These are phyloP conservation scores for Camellia japonica DNA, from an alignment of 148 eudicot species.

Conservation along the genomic window DNA sequence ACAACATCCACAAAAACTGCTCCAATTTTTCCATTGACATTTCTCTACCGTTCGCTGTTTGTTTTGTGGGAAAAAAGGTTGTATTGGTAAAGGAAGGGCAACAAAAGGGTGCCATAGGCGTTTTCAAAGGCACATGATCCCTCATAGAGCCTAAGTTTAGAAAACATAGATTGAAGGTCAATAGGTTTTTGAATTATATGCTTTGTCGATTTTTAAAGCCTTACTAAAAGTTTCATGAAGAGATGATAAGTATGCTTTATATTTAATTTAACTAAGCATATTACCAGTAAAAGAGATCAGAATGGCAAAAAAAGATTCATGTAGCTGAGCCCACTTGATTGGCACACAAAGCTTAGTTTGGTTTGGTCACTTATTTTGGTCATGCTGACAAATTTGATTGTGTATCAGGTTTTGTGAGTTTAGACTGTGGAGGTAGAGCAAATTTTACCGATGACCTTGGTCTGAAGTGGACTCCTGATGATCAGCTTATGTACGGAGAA, in stretches of 20 bases:
- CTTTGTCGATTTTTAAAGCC: neutral
- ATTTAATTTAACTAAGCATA: no score
- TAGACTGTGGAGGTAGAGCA: constrained; percentile 78
- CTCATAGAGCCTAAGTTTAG: neutral
- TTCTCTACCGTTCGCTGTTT: neutral
- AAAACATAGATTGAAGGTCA: neutral
- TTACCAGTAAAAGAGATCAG: no score
- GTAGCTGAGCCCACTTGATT: no score
- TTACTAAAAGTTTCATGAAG: neutral
- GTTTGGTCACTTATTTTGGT: neutral
- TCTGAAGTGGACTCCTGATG: constrained; percentile 76
- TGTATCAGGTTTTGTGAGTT: constrained; percentile 75
- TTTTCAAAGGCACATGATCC: no score
- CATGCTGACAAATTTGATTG: constrained; percentile 21
- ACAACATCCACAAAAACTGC: neutral
- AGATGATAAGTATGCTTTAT: neutral
- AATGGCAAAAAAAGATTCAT: no score
- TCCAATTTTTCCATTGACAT: neutral
- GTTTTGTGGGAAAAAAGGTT: neutral
- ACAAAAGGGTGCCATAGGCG: neutral
- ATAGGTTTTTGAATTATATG: neutral
- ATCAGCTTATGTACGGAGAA: constrained; percentile 49
- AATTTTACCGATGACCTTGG: constrained; percentile 77
- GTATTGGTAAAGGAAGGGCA: neutral
- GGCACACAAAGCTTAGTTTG: no score